Percentiles rank a stretch among this genome's conserved stretches.
Conservation (phyloP, 2,329 filamentous ascomycete genomes). For the Nigrospora oryzae region DNA sequence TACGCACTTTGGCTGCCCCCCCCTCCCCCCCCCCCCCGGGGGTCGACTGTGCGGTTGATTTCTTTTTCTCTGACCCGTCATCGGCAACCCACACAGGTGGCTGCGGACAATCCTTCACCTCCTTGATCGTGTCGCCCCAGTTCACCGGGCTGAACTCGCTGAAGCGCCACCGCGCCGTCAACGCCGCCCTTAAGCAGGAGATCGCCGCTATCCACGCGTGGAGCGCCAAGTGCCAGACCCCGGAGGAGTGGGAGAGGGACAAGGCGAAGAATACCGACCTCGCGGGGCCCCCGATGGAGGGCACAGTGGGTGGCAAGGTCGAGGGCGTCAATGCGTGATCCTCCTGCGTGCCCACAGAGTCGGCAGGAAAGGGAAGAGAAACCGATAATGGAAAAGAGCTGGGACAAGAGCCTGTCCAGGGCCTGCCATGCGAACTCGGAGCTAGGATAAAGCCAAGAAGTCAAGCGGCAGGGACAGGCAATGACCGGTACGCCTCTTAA, state of each 20-base stretch:
- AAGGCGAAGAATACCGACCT: constrained; percentile 16
- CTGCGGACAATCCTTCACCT: constrained; percentile 53
- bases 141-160: constrained; percentile 69
- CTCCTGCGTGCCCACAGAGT: too few relatives aligned
- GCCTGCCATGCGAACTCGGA: too few relatives aligned
- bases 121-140: constrained; percentile 53
- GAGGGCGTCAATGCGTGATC: constrained; percentile 9
- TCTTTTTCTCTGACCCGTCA: not conserved
- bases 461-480: too few relatives aligned
- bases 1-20: constrained; percentile 26
- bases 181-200: constrained; percentile 73
- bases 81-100: constrained; percentile 33
- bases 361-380: not conserved
- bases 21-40: too few relatives aligned
- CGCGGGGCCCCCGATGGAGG: constrained; percentile 29
- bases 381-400: not conserved
- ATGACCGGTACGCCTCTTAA: too few relatives aligned
- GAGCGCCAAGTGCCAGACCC: constrained; percentile 90
- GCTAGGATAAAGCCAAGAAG: too few relatives aligned
- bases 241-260: constrained; percentile 77
- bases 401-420: too few relatives aligned
- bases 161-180: constrained; percentile 80
- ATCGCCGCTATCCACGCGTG: constrained; percentile 90
- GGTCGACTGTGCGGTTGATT: not conserved
- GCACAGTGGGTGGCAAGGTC: constrained; percentile 34